Percentiles rank a stretch among this genome's conserved stretches.
Evolutionary conservation across 306 rosid species (phyloP).

Genomic region (Boehmeria nivea): DNA sequence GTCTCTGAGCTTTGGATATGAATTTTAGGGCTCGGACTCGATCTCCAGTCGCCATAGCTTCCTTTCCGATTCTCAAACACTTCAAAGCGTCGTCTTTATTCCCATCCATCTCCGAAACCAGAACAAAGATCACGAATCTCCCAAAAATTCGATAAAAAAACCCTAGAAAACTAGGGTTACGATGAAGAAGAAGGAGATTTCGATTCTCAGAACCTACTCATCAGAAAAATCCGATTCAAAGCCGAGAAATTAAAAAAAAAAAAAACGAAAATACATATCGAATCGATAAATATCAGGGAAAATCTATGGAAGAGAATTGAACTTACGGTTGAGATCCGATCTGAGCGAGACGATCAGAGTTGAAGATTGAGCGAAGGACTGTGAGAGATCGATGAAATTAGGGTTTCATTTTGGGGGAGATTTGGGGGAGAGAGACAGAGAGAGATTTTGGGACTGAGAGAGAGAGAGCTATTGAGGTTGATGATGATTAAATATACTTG

Average conservation of each 20-base stretch:
- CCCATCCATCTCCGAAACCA: constrained; percentile 58
- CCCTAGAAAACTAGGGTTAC: constrained; percentile 1
- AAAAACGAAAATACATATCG: neutral
- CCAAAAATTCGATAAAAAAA: neutral
- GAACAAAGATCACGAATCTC: constrained; percentile 16
- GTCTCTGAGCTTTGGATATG: constrained; percentile 74
- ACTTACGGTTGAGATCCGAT: constrained; percentile 38
- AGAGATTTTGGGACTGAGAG: constrained; percentile 11
- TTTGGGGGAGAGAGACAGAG: neutral
- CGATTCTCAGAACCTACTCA: neutral
- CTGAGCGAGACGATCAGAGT: neutral
- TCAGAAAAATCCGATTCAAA: constrained; percentile 3
- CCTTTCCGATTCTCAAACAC: constrained; percentile 67
- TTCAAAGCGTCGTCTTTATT: constrained; percentile 92
- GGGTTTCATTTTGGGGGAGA: constrained; percentile 29
- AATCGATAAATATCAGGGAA: neutral
- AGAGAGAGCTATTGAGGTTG: neutral
- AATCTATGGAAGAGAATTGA: constrained; percentile 9
- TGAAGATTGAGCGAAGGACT: neutral
- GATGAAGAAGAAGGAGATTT: neutral
- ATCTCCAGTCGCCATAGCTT: constrained; percentile 65
- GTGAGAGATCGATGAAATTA: constrained; percentile 12
- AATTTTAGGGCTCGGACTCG: constrained; percentile 71
- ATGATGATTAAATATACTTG: neutral
- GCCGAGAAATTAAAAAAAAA: neutral